phyloP scores from a whole-genome alignment of 305 asterid species.

The Plantago rigida region DNA sequence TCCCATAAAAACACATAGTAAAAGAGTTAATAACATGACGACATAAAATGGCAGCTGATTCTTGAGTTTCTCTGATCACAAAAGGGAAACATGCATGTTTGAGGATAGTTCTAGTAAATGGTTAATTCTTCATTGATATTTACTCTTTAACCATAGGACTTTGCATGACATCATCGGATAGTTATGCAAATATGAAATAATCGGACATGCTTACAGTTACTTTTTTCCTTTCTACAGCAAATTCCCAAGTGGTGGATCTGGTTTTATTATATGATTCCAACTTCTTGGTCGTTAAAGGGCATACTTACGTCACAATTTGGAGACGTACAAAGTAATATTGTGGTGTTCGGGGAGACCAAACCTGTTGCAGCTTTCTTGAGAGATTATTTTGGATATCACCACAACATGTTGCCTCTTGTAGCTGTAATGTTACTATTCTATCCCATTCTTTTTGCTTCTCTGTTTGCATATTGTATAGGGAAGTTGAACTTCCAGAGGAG shows the following conservation, averaged over 20 bases:
- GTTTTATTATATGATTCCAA: conserved; percentile 43
- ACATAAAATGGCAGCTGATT: no score
- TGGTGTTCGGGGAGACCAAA: conserved; percentile 39
- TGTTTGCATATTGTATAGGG: conserved; percentile 40
- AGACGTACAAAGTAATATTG: conserved; percentile 35
- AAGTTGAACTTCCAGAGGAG: conserved; percentile 52
- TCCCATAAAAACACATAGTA: no score
- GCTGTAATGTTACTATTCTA: conserved; percentile 38
- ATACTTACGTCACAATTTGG: conserved; percentile 60
- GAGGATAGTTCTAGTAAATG: no score
- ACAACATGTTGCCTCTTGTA: conserved; percentile 39
- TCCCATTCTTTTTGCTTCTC: conserved; percentile 39
- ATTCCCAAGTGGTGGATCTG: conserved; percentile 72
- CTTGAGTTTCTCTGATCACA: no score
- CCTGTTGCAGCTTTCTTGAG: conserved; percentile 38
- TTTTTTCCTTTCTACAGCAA: conserved; percentile 31
- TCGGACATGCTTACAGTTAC: background rate
- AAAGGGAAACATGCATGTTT: no score
- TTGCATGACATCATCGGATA: background rate
- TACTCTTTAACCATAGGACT: background rate
- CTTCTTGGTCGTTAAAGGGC: conserved; percentile 55
- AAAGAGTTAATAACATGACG: no score
- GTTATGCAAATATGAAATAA: background rate
- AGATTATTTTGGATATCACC: conserved; percentile 50
- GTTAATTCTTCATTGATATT: no score